Evolutionary conservation across 345 rosid species (phyloP), one percentile per base, ranked within the genome.

Genomic region (Salix dunnii): DNA sequence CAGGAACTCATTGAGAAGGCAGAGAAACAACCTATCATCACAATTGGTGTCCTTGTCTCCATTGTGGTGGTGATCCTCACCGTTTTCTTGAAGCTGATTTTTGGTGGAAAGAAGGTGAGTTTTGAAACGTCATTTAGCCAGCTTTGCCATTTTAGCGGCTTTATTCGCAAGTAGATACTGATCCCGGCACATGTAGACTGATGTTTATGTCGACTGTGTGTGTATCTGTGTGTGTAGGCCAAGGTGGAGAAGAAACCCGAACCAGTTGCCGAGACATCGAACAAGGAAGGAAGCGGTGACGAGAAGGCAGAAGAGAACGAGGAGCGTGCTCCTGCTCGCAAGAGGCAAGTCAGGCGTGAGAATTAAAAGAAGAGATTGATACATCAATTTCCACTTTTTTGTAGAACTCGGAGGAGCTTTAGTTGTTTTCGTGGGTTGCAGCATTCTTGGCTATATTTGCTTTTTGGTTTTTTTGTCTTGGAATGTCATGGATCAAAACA

Each of bases 1-100:
- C 79, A 92, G 97, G 97, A 92, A 71, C 73, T 92, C 40, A 81
- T 91, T 58, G 96, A 88, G 78, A 91, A 89, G 89, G 95, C 88
- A 36, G 95, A 91, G 88, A 82, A 85, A 73, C 91, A 91, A 72
- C 91, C 93, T 33, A 89, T 87, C 80, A 42, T 89, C 70, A 89
- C 93, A 2, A 81, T 91, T 71, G 93, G 95, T 68, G 76, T 87
- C 40, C 81, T 89, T 25, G 82, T 89, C 74, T 86, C 91, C 62
- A 30, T 87, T 58, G 82, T 86, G 55, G 85, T 91, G 53, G 84
- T 91, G 23, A 77, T 86, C 75, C 67, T 89, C 23, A 82, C 89
- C 0, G 51, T 88, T 55, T 75, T 91, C 48, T 5, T 85, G 67
- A 91, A 80, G 86, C 68, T 90, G n/a, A n/a, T 88, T 68, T 89